Base-by-base conservation (phyloP, 202 grass and related monocot genomes). In the Elaeis oleifera region DNA sequence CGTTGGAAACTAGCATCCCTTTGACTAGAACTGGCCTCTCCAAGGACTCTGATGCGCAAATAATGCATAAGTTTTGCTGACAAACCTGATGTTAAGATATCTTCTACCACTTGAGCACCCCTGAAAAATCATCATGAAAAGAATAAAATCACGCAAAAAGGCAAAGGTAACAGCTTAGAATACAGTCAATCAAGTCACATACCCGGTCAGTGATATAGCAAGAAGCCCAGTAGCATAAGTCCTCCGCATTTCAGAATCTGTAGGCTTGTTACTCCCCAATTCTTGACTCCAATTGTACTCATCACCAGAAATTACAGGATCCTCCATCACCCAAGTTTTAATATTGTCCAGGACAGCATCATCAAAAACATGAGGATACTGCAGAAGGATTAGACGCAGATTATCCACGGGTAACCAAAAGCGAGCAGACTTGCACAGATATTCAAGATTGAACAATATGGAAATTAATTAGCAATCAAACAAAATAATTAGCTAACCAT, bases 51-150 rank as follows among this genome's bases (percentile, higher is more conserved):
- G 22, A 80, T 69, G 36, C 94, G 79, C 71, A 97, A 75, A 81
- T 89, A 92, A 9, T 51, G 88, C 94, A 97, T 97, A 29, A 97
- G 82, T 78, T 86, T 92, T 15, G 85, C 75, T 75, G 94, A 89
- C 49, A 97, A 77, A 19, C 88, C 94, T 66, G 80, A 77, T 53
- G 67, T 86, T 54, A 97, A 75, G 39, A 84, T 75, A 67, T 84
- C 94, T 85, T 97, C 94, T 57, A 97, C 88, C 71, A 97, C 76
- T 16, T 76, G 71, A 25, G 77, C 74, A 53, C 72, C 78, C 0
- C 88, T 97, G 81, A 63, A 51, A 31, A 23, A 15, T 63, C 22
- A 71, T 50, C 23, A 60, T 11, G 68, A 51, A 62, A 18, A 58
- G 55, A 61, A 55, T 36, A 66, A 56, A 54, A 50, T 49, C 53